Evolutionary conservation across 2,329 filamentous ascomycete species (phyloP).

Genomic region (Fusarium haematococcum): DNA sequence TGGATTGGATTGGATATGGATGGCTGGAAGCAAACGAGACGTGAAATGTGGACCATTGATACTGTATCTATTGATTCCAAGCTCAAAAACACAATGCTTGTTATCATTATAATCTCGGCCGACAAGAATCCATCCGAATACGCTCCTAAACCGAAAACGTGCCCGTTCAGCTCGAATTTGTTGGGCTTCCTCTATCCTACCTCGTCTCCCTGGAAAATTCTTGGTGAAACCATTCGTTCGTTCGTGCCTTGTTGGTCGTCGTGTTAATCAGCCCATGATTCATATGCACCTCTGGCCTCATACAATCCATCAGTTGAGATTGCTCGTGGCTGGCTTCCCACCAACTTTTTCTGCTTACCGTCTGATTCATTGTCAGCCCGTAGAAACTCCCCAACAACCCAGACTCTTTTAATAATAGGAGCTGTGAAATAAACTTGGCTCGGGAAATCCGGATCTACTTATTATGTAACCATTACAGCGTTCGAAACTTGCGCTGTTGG

Average conservation of each 20-base stretch:
- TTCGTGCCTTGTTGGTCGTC: slow-evolving; percentile 7
- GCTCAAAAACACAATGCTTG: not conserved
- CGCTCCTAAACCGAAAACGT: not conserved
- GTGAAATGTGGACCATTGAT: slow-evolving; percentile 1
- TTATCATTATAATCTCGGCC: not conserved
- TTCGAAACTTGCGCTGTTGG: not conserved
- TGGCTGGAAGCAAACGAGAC: not conserved
- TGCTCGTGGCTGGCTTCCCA: slow-evolving; percentile 5
- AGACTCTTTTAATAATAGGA: too few species aligned
- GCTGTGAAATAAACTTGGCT: not conserved
- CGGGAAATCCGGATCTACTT: not conserved
- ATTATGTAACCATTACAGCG: not conserved
- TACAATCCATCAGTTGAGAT: slow-evolving; percentile 11
- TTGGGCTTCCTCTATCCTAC: not conserved
- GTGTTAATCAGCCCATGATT: slow-evolving; percentile 28
- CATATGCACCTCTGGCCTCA: slow-evolving; percentile 28
- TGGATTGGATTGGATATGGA: not conserved
- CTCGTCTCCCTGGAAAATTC: not conserved
- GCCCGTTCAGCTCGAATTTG: not conserved
- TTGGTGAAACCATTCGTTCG: not conserved
- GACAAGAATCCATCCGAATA: not conserved
- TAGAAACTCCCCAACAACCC: slow-evolving; percentile 8
- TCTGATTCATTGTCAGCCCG: not conserved
- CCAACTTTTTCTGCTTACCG: not conserved
- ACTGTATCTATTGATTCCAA: not conserved